A percentile compares a stretch with the other conserved stretches of the same genome.
Conservation (phyloP, 768 basidiomycete species). For the Rhodotorula kratochvilovae region DNA sequence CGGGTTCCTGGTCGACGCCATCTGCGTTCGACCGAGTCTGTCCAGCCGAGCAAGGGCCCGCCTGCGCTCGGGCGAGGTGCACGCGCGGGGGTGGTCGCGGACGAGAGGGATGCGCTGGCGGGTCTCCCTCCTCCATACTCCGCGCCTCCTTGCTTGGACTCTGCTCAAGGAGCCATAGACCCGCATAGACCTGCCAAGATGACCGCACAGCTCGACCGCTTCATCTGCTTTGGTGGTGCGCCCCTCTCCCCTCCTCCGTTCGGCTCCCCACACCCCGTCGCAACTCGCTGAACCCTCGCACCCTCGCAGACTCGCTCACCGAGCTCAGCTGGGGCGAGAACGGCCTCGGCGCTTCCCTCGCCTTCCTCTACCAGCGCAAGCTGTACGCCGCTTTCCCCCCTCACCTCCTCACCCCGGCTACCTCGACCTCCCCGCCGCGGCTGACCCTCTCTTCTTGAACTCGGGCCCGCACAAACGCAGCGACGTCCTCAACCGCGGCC, state of each 20-base stretch:
- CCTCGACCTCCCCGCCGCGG: too few relatives aligned
- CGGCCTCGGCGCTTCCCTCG: conserved; percentile 20
- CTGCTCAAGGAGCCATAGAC: too few relatives aligned
- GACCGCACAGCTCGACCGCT: not conserved
- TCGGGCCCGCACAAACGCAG: not conserved
- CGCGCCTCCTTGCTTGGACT: too few relatives aligned
- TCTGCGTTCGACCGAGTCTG: not conserved
- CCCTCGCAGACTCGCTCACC: conserved; percentile 33
- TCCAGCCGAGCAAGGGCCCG: too few relatives aligned
- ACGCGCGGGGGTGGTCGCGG: too few relatives aligned
- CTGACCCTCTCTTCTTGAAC: not conserved
- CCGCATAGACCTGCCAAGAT: not conserved
- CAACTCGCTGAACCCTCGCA: not conserved
- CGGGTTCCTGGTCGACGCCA: not conserved
- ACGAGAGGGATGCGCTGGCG: too few relatives aligned
- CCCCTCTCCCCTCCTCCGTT: not conserved
- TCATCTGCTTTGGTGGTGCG: conserved; percentile 24
- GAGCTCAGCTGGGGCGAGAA: conserved; percentile 18
- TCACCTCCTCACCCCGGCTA: not conserved
- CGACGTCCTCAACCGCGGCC: conserved; percentile 29
- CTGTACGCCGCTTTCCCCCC: conserved; percentile 7
- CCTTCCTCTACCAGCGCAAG: conserved; percentile 27
- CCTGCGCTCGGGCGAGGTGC: too few relatives aligned
- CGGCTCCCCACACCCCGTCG: not conserved
- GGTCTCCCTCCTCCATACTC: too few relatives aligned